These are phyloP conservation scores for Strigomonas galati DNA, from an alignment of 208 protist species.

Conservation along the genomic window DNA sequence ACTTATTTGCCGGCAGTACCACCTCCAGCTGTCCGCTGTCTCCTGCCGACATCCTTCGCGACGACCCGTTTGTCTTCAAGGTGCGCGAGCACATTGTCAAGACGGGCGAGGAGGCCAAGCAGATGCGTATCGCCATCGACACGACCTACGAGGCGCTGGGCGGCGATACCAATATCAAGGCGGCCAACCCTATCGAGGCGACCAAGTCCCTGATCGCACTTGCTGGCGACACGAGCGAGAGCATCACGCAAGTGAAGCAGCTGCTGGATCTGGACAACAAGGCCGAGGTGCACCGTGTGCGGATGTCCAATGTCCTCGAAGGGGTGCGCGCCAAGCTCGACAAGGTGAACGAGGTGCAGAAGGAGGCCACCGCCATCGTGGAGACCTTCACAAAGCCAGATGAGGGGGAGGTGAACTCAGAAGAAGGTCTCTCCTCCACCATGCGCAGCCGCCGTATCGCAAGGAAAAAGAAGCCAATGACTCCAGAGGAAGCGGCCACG, in stretches of 20 bases:
- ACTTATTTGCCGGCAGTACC: not conserved
- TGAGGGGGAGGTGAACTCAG: conserved; percentile 3
- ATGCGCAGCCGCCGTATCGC: not conserved
- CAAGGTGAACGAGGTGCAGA: conserved; percentile 15
- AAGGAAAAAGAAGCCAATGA: conserved; percentile 9
- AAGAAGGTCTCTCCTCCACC: not conserved
- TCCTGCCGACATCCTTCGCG: no score
- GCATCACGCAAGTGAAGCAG: conserved; percentile 10
- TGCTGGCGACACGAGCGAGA: conserved; percentile 9
- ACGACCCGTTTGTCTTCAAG: conserved; percentile 7
- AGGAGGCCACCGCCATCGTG: conserved; percentile 11
- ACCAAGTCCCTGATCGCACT: conserved; percentile 10
- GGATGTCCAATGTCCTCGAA: conserved; percentile 5
- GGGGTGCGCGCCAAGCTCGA: conserved; percentile 9
- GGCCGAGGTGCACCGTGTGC: not conserved
- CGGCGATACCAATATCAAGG: not conserved
- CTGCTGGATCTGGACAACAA: conserved; percentile 10
- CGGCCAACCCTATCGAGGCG: conserved; percentile 1
- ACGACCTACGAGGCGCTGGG: conserved; percentile 4
- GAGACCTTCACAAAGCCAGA: conserved; percentile 9
- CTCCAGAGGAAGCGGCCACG: conserved; percentile 1
- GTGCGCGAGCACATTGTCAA: conserved; percentile 10
- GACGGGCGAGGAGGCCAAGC: conserved; percentile 9
- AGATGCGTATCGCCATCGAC: conserved; percentile 6
- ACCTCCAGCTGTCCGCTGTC: not conserved